A percentile compares a stretch with the other conserved stretches of the same genome.
Conservation (phyloP, 345 rosid genomes). For the Populus nigra region DNA sequence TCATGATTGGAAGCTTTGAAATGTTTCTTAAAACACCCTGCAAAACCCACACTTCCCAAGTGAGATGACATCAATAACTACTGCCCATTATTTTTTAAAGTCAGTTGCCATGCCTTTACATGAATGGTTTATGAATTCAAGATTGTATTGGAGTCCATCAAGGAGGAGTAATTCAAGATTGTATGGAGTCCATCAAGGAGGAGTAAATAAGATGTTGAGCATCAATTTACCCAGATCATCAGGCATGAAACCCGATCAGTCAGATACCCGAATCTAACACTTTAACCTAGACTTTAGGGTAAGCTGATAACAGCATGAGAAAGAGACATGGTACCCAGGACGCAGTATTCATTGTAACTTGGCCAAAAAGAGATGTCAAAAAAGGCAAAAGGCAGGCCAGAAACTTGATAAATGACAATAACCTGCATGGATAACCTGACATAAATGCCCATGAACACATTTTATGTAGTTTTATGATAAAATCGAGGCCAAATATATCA, state of each 20-base stretch:
- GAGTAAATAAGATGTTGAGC: neutral
- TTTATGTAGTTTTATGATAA: neutral
- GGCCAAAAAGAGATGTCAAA: neutral
- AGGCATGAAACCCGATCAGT: neutral
- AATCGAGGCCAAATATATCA: neutral
- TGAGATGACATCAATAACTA: neutral
- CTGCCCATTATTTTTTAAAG: neutral
- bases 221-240: neutral
- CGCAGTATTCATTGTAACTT: neutral
- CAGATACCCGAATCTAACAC: neutral
- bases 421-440: neutral
- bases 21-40: slow-evolving; percentile 45
- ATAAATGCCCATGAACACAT: neutral
- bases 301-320: too few species aligned
- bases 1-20: slow-evolving; percentile 19
- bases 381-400: neutral
- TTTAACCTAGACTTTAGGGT: too few species aligned
- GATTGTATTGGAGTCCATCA: neutral
- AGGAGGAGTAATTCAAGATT: neutral
- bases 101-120: neutral
- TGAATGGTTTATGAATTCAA: neutral
- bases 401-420: too few species aligned
- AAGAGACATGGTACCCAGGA: too few species aligned
- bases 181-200: neutral
- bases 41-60: slow-evolving; percentile 7